Conservation (phyloP, 192 early-diverging fungal genomes). For the Coemansia umbellata region DNA sequence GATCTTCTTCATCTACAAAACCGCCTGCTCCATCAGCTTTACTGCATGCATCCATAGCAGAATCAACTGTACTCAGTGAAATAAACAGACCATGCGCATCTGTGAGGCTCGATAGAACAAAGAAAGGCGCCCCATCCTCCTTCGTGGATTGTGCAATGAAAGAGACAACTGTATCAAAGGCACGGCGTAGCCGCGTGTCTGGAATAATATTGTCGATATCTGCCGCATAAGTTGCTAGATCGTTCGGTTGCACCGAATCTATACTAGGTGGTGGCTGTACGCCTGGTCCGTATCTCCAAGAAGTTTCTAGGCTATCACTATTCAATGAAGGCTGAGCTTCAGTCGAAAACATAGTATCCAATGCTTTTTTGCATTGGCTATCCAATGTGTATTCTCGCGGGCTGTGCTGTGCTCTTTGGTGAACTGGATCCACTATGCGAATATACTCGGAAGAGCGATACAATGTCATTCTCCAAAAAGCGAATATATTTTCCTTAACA, state of each 20-base stretch:
- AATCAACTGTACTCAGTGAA: not conserved
- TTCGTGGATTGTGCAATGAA: not conserved
- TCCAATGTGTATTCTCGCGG: too few relatives aligned
- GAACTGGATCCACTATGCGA: not conserved
- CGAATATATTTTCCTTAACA: slow-evolving; percentile 3
- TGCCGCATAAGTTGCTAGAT: not conserved
- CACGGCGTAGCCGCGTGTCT: slow-evolving; percentile 29
- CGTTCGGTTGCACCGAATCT: not conserved
- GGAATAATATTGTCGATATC: slow-evolving; percentile 5
- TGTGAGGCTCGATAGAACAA: not conserved
- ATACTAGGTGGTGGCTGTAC: too few relatives aligned
- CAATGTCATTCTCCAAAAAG: slow-evolving; percentile 4
- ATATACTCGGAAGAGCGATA: slow-evolving; percentile 1
- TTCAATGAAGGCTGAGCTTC: not conserved
- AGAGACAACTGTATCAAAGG: slow-evolving; percentile 14
- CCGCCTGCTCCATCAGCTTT: not conserved
- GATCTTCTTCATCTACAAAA: not conserved
- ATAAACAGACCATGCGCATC: slow-evolving; percentile 9
- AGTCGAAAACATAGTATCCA: not conserved
- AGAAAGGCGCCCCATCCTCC: not conserved
- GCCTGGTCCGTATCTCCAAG: too few relatives aligned
- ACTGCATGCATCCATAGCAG: too few relatives aligned
- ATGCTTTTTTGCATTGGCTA: not conserved
- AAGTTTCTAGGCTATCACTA: not conserved
- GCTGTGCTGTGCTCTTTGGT: not conserved